Evolutionary conservation across 768 basidiomycete species (phyloP), one percentile per base, ranked within the genome.

Genomic region (Chalciporus chontae): DNA sequence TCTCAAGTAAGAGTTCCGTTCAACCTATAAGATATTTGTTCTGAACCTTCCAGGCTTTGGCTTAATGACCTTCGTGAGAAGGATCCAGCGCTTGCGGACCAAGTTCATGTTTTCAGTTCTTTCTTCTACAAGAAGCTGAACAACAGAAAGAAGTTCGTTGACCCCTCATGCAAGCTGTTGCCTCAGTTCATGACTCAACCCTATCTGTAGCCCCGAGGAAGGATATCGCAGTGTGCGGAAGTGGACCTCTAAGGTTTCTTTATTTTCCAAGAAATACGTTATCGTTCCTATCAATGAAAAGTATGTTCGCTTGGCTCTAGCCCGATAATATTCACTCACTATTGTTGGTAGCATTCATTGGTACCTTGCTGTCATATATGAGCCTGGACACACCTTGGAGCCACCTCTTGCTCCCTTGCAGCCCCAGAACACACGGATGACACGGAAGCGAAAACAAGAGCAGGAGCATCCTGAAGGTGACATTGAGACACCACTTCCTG

Each of bases 101-200:
- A 89, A 57, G 76, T 94, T 1, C 86, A 97, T 60, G 79, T 98
- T 4, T 98, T 98, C 74, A 98, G 86, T 66, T 94, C 94, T 0
- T 99, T 97, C 71, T 98, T 99, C 69, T 98, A 94, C 74, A 91
- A 94, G 73, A 95, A 96, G 68, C 70, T 99, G 23, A 85, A 78
- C 47, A 68, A 78, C 46, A 69, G 36, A 56, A 87, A 80, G 64
- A 79, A 75, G 83, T 84, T 63, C 34, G 73, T 63, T 21, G 24
- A 47, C 5, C 34, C 29, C 56, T 27, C 27, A 39, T 49, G 11
- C 13, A 18, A 7, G 27, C 26, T 44, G 5, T 17, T n/a, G 21
- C 8, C 17, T 31, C 37, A 39, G 43, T 44, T 53, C 64, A 67
- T 59, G 17, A 3, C 37, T 31, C 56, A 13, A 40, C 47, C 43